Conservation (phyloP, 495 filamentous ascomycete genomes). For the Penicillium desertorum region DNA sequence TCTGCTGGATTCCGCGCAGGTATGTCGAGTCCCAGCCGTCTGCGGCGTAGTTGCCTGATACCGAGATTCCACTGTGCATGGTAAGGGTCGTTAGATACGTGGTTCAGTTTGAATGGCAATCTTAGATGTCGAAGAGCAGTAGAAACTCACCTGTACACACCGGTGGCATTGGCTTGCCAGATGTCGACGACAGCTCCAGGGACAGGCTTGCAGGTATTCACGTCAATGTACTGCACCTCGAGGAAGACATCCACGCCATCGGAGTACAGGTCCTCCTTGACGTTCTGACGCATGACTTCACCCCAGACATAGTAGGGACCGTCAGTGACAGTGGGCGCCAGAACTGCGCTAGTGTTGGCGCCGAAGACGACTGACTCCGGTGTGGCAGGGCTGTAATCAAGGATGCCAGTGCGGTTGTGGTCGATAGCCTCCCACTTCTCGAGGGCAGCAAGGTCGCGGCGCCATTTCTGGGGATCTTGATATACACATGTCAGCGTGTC, state of each 20-base stretch:
- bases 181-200: constrained; percentile 37
- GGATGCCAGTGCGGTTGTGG: constrained; percentile 35
- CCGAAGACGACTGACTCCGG: constrained; percentile 47
- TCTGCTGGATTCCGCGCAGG: constrained; percentile 54
- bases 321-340: constrained; percentile 53
- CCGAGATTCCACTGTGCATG: constrained; percentile 32
- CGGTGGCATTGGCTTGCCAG: constrained; percentile 49
- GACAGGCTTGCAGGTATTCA: constrained; percentile 37
- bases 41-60: constrained; percentile 36
- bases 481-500: not conserved
- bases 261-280: constrained; percentile 41
- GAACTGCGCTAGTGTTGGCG: constrained; percentile 54
- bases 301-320: constrained; percentile 57
- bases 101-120: not conserved
- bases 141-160: constrained; percentile 48
- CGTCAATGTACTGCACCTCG: constrained; percentile 52
- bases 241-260: constrained; percentile 48
- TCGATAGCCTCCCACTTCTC: constrained; percentile 56
- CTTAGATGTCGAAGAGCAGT: not conserved
- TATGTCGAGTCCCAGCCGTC: constrained; percentile 47
- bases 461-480: constrained; percentile 33
- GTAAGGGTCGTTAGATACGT: not conserved
- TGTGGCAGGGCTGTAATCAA: constrained; percentile 24
- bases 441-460: constrained; percentile 34
- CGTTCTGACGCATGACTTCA: constrained; percentile 46